Percentiles rank a stretch among this genome's conserved stretches.
Conservation (phyloP, 495 filamentous ascomycete genomes). For the Neurospora pannonica region DNA sequence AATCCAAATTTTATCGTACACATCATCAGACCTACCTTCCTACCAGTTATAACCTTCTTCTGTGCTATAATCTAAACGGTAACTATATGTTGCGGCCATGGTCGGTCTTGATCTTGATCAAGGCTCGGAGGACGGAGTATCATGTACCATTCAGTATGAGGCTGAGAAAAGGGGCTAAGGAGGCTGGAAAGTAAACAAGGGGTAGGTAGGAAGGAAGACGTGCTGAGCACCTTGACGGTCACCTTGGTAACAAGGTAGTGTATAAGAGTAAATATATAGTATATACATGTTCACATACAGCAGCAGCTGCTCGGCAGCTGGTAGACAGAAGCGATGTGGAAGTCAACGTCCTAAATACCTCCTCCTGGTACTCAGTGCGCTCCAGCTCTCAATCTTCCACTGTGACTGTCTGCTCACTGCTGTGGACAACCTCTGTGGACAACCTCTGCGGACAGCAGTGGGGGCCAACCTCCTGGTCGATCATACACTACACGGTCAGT, state of each 20-base stretch:
- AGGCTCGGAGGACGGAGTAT: neutral
- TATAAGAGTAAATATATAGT: neutral
- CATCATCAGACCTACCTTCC: neutral
- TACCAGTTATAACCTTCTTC: neutral
- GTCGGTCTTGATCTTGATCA: neutral
- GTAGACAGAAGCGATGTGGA: too few species aligned
- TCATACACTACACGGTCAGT: too few species aligned
- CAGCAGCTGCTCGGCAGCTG: neutral
- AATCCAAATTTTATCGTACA: neutral
- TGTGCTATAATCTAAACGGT: neutral
- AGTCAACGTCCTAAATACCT: neutral
- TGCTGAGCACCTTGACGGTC: neutral
- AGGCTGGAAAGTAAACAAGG: neutral
- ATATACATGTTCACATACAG: too few species aligned
- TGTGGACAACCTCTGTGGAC: neutral
- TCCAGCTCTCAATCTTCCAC: neutral
- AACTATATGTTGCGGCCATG: neutral
- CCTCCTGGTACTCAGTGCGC: neutral
- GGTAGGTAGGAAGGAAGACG: neutral
- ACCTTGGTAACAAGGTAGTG: neutral
- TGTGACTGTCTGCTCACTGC: neutral
- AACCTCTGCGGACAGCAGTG: neutral
- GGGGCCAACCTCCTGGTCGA: neutral
- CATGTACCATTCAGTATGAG: neutral
- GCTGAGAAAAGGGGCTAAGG: neutral